Percentiles rank a stretch among this genome's conserved stretches.
These are phyloP conservation scores for Leptographium galeiforme DNA, from an alignment of 2,329 filamentous ascomycete species.

Conservation along the genomic window DNA sequence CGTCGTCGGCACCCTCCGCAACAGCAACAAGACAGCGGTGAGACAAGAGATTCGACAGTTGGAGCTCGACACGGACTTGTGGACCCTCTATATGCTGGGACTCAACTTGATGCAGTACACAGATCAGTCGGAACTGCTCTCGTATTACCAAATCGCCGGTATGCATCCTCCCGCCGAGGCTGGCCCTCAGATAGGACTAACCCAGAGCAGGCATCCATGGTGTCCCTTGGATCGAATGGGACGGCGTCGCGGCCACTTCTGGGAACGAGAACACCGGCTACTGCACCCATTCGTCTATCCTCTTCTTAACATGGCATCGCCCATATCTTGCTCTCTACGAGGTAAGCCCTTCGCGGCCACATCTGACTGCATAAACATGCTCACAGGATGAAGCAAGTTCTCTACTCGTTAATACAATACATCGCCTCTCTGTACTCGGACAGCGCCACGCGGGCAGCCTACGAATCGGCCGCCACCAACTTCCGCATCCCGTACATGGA, in stretches of 20 bases:
- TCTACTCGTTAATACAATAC: constrained; percentile 20
- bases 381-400: constrained; percentile 21
- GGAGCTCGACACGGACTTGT: constrained; percentile 48
- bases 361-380: neutral
- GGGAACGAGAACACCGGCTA: constrained; percentile 52
- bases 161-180: neutral
- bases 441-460: constrained; percentile 26
- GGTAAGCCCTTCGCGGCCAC: constrained; percentile 19
- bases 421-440: constrained; percentile 36
- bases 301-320: constrained; percentile 76
- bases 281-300: constrained; percentile 58
- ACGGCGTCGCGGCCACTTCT: constrained; percentile 31
- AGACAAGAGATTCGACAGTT: constrained; percentile 59
- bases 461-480: constrained; percentile 33
- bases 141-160: constrained; percentile 64
- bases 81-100: constrained; percentile 66
- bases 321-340: constrained; percentile 57
- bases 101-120: constrained; percentile 58
- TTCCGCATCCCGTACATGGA: constrained; percentile 49
- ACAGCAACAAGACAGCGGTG: constrained; percentile 19
- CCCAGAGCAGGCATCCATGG: constrained; percentile 58
- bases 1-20: constrained; percentile 28
- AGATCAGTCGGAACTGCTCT: constrained; percentile 48
- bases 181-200: neutral
- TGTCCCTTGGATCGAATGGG: constrained; percentile 48